Evolutionary conservation across 192 early-diverging fungal species (phyloP).

Genomic region (Rhizoclosmatium sp.): DNA sequence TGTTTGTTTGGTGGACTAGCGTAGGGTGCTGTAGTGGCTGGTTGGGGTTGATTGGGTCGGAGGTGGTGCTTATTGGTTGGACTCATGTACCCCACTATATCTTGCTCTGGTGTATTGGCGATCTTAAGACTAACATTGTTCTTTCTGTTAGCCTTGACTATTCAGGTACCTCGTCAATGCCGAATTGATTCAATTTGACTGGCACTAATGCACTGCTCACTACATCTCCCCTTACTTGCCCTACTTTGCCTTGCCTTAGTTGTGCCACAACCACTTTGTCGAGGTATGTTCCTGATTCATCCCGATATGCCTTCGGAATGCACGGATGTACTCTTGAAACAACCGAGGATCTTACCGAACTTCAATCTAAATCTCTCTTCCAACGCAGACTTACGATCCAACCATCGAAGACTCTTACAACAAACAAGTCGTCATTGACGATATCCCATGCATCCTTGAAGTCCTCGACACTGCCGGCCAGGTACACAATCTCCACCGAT

Average conservation of each 20-base stretch:
- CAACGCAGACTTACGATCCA: slow-evolving; percentile 79
- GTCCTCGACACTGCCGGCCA: slow-evolving; percentile 97
- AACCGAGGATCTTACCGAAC: neutral
- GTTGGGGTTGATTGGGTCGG: too few species aligned
- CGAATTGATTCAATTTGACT: neutral
- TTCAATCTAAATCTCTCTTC: neutral
- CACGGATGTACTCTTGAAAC: neutral
- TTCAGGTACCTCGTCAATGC: neutral
- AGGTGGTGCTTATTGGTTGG: too few species aligned
- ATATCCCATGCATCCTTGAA: slow-evolving; percentile 85
- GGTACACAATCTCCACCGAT: slow-evolving; percentile 54
- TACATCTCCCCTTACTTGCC: neutral
- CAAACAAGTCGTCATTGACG: slow-evolving; percentile 94
- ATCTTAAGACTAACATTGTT: too few species aligned
- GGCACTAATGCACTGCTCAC: neutral
- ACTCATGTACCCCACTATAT: too few species aligned
- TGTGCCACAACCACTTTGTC: slow-evolving; percentile 62
- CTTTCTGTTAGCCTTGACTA: neutral
- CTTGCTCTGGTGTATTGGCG: too few species aligned
- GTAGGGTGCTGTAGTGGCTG: too few species aligned
- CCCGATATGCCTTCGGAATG: neutral
- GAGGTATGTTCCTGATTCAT: slow-evolving; percentile 27
- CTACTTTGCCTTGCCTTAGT: slow-evolving; percentile 28
- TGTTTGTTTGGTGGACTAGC: too few species aligned
- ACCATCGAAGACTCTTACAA: slow-evolving; percentile 99